Evolutionary conservation across 2,329 filamentous ascomycete species (phyloP).

Genomic region (Chrysoporthe puriensis): DNA sequence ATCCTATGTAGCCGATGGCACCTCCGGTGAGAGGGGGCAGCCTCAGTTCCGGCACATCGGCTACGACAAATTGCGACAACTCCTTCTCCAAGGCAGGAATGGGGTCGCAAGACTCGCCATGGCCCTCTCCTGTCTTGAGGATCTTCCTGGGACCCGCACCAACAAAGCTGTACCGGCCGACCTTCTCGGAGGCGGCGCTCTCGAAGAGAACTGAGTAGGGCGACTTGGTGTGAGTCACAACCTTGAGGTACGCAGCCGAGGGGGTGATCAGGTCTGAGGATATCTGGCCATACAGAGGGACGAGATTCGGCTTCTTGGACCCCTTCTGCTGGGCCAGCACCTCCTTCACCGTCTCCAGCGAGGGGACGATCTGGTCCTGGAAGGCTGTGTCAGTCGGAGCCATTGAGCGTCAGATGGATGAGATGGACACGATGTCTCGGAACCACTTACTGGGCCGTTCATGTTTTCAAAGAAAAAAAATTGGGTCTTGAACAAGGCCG

Average conservation of each 20-base stretch:
- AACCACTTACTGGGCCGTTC: constrained; percentile 27
- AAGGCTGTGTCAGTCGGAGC: constrained; percentile 39
- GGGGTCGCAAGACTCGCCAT: constrained; percentile 83
- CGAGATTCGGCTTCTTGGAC: constrained; percentile 62
- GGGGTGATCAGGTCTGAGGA: constrained; percentile 93
- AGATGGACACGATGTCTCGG: constrained; percentile 12
- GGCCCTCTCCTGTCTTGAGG: constrained; percentile 83
- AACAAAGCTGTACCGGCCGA: constrained; percentile 94
- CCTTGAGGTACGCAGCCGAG: constrained; percentile 91
- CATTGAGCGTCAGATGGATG: constrained; percentile 23
- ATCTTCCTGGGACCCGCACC: constrained; percentile 81
- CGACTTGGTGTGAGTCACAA: constrained; percentile 74
- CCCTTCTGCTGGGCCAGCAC: constrained; percentile 44
- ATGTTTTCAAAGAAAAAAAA: constrained; percentile 26
- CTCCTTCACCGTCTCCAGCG: constrained; percentile 50
- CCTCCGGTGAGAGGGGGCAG: constrained; percentile 89
- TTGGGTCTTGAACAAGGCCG: constrained; percentile 2
- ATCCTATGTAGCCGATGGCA: constrained; percentile 94
- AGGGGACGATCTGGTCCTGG: constrained; percentile 43
- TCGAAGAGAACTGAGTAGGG: constrained; percentile 94
- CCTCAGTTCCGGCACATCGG: constrained; percentile 78
- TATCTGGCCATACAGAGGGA: constrained; percentile 79
- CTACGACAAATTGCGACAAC: constrained; percentile 76
- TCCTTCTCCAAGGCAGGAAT: constrained; percentile 81
- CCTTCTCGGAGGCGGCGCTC: constrained; percentile 89